A percentile compares a stretch with the other conserved stretches of the same genome.
These are phyloP conservation scores for Candida nanaspora DNA, from an alignment of 805 yeast species.

Conservation along the genomic window DNA sequence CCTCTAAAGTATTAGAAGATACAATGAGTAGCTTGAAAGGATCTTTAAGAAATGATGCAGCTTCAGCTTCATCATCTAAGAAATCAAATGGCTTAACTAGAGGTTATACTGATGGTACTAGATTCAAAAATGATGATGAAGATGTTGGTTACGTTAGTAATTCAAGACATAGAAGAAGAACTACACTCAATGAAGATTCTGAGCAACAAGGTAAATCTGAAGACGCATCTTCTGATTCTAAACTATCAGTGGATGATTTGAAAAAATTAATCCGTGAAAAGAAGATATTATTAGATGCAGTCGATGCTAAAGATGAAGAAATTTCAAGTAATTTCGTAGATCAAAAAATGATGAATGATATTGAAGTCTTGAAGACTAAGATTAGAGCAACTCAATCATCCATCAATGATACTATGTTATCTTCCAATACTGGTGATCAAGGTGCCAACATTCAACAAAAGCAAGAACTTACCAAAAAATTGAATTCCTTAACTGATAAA, in stretches of 20 bases:
- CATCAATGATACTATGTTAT: conserved; percentile 19
- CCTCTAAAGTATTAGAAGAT: conserved; percentile 66
- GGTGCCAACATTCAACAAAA: conserved; percentile 37
- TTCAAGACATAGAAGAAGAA: conserved; percentile 62
- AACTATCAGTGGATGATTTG: conserved; percentile 44
- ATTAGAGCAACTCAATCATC: conserved; percentile 42
- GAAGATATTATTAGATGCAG: conserved; percentile 59
- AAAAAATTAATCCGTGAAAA: conserved; percentile 66
- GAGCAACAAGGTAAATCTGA: too few relatives aligned
- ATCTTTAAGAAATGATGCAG: conserved; percentile 37
- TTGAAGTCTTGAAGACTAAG: conserved; percentile 57
- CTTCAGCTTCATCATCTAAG: too few relatives aligned
- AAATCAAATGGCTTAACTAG: conserved; percentile 19
- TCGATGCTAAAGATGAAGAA: conserved; percentile 61
- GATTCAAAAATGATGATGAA: conserved; percentile 71
- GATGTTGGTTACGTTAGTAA: conserved; percentile 51
- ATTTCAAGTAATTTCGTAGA: conserved; percentile 17
- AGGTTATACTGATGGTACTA: conserved; percentile 37
- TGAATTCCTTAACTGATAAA: conserved; percentile 58
- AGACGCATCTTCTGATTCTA: conserved; percentile 20
- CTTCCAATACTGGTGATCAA: conserved; percentile 12
- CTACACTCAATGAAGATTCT: conserved; percentile 29
- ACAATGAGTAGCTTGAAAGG: conserved; percentile 66
- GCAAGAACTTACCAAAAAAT: conserved; percentile 44
- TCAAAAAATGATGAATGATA: conserved; percentile 41